These are phyloP conservation scores for Camelina sativa DNA, from an alignment of 345 rosid species.

Conservation along the genomic window DNA sequence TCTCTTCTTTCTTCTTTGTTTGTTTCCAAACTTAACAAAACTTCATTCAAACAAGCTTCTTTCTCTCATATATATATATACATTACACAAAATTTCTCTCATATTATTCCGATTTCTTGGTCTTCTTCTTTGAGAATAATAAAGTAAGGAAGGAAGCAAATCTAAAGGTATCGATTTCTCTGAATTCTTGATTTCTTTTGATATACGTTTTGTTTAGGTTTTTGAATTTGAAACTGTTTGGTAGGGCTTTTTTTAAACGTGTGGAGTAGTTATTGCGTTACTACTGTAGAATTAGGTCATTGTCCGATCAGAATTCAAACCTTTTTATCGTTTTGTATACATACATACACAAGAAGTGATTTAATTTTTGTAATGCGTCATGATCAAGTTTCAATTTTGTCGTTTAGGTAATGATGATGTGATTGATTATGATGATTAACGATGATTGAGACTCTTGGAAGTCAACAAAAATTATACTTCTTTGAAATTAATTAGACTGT, in stretches of 20 bases:
- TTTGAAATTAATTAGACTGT: not conserved
- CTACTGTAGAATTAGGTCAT: conserved; percentile 26
- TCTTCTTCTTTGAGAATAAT: not conserved
- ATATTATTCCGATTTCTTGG: not conserved
- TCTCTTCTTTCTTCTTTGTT: conserved; percentile 34
- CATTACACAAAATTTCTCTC: not conserved
- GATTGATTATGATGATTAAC: conserved; percentile 17
- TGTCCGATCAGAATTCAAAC: not conserved
- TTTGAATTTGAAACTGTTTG: conserved; percentile 18
- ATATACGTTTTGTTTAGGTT: conserved; percentile 25
- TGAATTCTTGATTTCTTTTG: not conserved
- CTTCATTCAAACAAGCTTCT: conserved; percentile 16
- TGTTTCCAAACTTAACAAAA: conserved; percentile 14
- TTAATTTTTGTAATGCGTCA: too few species aligned
- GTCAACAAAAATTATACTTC: conserved; percentile 9
- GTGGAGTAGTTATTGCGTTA: conserved; percentile 9
- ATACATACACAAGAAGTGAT: too few species aligned
- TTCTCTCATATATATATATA: not conserved
- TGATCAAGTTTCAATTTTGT: conserved; percentile 13
- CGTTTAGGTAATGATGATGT: conserved; percentile 28
- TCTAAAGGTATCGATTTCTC: conserved; percentile 30
- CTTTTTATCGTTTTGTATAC: too few species aligned
- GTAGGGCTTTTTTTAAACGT: conserved; percentile 23
- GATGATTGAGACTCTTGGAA: conserved; percentile 9
- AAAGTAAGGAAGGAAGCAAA: not conserved